Conservation (phyloP, 805 yeast genomes). For the Ogataea trehaloabstinens region DNA sequence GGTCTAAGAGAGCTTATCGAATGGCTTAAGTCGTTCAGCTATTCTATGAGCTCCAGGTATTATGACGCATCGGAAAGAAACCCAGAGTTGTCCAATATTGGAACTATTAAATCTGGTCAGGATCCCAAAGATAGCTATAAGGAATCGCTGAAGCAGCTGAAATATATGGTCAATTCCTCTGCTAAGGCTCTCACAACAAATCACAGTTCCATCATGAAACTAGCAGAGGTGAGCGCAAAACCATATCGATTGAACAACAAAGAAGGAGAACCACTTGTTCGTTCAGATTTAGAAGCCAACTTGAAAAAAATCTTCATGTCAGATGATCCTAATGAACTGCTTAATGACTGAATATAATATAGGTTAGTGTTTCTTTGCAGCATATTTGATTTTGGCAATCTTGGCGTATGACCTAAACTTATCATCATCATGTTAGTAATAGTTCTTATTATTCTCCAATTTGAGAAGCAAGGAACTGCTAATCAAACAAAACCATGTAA, state of each 20-base stretch:
- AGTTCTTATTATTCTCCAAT: constrained; percentile 1
- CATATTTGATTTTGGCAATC: constrained; percentile 32
- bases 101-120: constrained; percentile 53
- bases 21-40: constrained; percentile 58
- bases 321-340: constrained; percentile 46
- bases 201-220: constrained; percentile 37
- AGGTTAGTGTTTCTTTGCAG: constrained; percentile 19
- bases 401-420: constrained; percentile 33
- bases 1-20: constrained; percentile 43
- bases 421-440: constrained; percentile 6
- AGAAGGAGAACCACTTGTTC: constrained; percentile 20
- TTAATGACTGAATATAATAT: constrained; percentile 16
- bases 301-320: constrained; percentile 48
- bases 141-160: constrained; percentile 55
- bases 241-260: constrained; percentile 3
- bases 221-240: constrained; percentile 6
- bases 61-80: constrained; percentile 58
- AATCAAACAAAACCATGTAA: background rate
- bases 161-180: constrained; percentile 51
- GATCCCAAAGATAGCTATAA: constrained; percentile 44
- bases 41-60: constrained; percentile 49
- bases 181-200: constrained; percentile 43
- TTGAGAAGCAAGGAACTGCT: background rate
- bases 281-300: constrained; percentile 49
- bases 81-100: constrained; percentile 53